phyloP scores from a whole-genome alignment of 805 yeast genomes.

The Candida vaughaniae region DNA sequence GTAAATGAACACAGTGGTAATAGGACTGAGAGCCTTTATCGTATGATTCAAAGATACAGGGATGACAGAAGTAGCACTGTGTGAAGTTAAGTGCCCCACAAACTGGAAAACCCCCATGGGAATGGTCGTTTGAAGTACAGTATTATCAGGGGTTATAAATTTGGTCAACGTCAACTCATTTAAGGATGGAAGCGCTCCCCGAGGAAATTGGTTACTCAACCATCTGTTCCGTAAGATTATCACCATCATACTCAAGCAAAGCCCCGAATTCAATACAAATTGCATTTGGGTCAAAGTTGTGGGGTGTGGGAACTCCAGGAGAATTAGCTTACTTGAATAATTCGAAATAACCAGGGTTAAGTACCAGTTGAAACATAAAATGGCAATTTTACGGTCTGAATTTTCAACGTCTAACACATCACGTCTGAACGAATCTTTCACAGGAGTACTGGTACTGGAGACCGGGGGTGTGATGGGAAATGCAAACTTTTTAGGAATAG shows the following conservation, averaged over 20 bases:
- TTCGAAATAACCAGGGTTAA: slow-evolving; percentile 74
- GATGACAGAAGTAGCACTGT: slow-evolving; percentile 85
- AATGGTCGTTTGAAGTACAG: slow-evolving; percentile 62
- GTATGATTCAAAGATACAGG: slow-evolving; percentile 97
- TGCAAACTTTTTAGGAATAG: slow-evolving; percentile 14
- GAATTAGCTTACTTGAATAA: slow-evolving; percentile 75
- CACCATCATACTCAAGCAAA: slow-evolving; percentile 46
- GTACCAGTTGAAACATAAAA: slow-evolving; percentile 77
- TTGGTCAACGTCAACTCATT: slow-evolving; percentile 25
- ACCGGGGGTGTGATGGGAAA: slow-evolving; percentile 35
- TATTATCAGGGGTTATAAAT: slow-evolving; percentile 54
- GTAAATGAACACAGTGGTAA: slow-evolving; percentile 82
- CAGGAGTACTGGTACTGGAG: slow-evolving; percentile 31
- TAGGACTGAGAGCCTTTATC: slow-evolving; percentile 86
- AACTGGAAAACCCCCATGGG: slow-evolving; percentile 97
- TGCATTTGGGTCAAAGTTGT: slow-evolving; percentile 89
- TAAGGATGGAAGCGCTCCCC: slow-evolving; percentile 48
- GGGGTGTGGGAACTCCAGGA: slow-evolving; percentile 71
- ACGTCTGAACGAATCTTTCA: slow-evolving; percentile 17
- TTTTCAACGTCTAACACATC: neutral
- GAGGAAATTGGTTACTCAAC: slow-evolving; percentile 31
- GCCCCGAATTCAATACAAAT: slow-evolving; percentile 66
- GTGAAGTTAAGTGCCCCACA: slow-evolving; percentile 86
- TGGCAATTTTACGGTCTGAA: slow-evolving; percentile 1
- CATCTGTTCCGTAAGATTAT: neutral